Evolutionary conservation across 768 basidiomycete genomes (phyloP).

Genomic region (Suillus subluteus): DNA sequence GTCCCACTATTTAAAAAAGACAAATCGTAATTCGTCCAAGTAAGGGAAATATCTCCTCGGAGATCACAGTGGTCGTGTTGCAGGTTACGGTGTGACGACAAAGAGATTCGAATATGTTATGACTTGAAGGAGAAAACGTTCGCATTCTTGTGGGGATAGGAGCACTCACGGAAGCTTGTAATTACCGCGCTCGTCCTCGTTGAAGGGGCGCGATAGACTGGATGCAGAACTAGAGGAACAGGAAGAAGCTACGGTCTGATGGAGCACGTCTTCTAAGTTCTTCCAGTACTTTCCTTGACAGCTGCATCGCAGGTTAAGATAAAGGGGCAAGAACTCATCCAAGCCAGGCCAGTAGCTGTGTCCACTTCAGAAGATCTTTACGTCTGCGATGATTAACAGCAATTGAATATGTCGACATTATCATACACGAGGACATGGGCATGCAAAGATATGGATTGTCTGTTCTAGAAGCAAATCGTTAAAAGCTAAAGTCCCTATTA

Average conservation of each 20-base stretch:
- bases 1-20: not conserved
- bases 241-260: not conserved
- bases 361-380: constrained; percentile 1
- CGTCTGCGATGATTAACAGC: not conserved
- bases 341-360: not conserved
- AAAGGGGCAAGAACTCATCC: constrained; percentile 1
- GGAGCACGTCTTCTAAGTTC: not conserved
- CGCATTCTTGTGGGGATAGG: not conserved
- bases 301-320: not conserved
- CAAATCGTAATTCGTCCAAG: not conserved
- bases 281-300: not conserved
- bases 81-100: not conserved
- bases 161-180: constrained; percentile 2
- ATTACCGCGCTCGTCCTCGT: constrained; percentile 4
- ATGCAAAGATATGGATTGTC: constrained; percentile 6
- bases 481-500: constrained; percentile 8
- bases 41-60: not conserved
- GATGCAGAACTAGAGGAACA: not conserved
- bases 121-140: not conserved
- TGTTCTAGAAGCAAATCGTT: constrained; percentile 6
- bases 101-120: not conserved
- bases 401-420: not conserved
- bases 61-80: not conserved
- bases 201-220: not conserved
- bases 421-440: constrained; percentile 12